Conservation (phyloP, 306 rosid species). For the Pachyrhizus erosus region DNA sequence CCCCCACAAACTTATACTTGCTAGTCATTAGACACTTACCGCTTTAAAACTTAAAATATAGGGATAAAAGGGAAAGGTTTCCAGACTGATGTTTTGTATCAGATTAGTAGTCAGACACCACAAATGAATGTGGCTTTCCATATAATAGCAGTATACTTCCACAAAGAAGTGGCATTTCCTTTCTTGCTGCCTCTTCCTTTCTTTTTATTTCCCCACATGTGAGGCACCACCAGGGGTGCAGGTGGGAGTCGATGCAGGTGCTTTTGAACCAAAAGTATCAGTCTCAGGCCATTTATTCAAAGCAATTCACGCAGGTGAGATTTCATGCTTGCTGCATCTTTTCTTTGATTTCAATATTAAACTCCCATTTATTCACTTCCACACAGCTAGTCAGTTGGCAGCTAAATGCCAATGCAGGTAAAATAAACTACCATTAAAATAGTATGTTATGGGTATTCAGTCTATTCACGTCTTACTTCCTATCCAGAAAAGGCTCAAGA, state of each 20-base stretch:
- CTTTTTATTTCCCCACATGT: neutral
- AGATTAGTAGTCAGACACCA: neutral
- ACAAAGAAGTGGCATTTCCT: neutral
- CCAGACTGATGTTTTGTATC: neutral
- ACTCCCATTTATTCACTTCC: neutral
- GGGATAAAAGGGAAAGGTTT: neutral
- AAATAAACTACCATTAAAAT: neutral
- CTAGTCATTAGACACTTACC: neutral
- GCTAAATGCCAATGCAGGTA: constrained; percentile 2
- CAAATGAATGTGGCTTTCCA: neutral
- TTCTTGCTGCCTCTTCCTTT: neutral
- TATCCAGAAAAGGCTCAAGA: neutral
- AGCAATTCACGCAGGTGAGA: neutral
- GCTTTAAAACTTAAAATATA: neutral
- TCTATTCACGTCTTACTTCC: neutral
- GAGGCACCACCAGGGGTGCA: neutral
- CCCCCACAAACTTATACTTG: neutral
- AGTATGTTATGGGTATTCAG: neutral
- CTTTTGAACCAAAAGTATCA: neutral
- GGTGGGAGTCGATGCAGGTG: neutral
- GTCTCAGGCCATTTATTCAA: neutral
- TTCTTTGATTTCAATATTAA: neutral
- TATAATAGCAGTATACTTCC: neutral
- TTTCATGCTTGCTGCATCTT: neutral
- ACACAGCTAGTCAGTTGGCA: neutral